Evolutionary conservation across 1,284 basidiomycete species (phyloP).

Genomic region (Violaceomyces palustris): DNA sequence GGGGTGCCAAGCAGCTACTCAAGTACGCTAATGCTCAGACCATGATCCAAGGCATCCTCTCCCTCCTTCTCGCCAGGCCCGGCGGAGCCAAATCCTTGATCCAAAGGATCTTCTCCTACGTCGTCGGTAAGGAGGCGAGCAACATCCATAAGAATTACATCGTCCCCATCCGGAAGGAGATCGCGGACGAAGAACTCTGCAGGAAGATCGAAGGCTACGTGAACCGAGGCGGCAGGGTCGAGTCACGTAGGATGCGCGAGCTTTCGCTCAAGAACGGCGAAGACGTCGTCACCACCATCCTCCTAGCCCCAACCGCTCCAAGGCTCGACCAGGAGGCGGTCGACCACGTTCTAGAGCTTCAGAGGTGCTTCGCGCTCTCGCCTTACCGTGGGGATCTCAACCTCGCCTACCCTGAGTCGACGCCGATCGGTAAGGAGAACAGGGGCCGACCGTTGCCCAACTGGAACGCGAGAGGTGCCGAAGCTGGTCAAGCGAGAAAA

Average conservation of each 20-base stretch:
- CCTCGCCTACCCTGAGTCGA: conserved; percentile 41
- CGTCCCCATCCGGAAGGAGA: conserved; percentile 38
- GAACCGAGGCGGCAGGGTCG: conserved; percentile 36
- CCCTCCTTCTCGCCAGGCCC: conserved; percentile 46
- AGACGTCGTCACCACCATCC: conserved; percentile 47
- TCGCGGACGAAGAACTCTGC: conserved; percentile 39
- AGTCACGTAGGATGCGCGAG: conserved; percentile 26
- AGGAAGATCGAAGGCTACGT: conserved; percentile 48
- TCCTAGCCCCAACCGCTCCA: conserved; percentile 22
- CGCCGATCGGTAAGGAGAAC: conserved; percentile 22
- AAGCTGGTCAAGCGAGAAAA: conserved; percentile 38
- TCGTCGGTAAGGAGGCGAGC: conserved; percentile 37
- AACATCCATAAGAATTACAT: conserved; percentile 46
- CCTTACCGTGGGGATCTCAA: conserved; percentile 38
- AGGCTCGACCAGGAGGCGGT: conserved; percentile 22
- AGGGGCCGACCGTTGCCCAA: conserved; percentile 17
- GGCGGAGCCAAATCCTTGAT: conserved; percentile 50
- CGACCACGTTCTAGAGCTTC: conserved; percentile 38
- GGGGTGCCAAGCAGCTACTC: conserved; percentile 50
- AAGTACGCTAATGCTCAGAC: conserved; percentile 46
- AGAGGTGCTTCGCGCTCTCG: conserved; percentile 41
- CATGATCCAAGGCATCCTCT: conserved; percentile 46
- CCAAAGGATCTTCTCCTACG: conserved; percentile 44
- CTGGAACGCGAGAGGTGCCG: conserved; percentile 30
- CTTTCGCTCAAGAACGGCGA: conserved; percentile 36